A percentile compares a stretch with the other conserved stretches of the same genome.
phyloP scores from a whole-genome alignment of 1,284 basidiomycete species.

The Ganoderma meredithae region DNA sequence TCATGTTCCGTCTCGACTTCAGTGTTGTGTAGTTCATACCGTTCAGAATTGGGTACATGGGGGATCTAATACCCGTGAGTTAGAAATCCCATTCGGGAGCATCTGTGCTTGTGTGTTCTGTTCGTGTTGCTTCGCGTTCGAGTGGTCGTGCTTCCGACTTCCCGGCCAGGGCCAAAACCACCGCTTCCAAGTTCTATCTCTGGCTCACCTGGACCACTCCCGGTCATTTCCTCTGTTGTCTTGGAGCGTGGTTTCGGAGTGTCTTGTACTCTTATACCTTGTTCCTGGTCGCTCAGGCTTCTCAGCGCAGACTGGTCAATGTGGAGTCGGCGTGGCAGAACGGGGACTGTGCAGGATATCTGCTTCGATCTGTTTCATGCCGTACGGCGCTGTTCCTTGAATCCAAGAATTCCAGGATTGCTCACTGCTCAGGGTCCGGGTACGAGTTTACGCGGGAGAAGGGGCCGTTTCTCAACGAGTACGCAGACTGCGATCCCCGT shows the following conservation, averaged over 20 bases:
- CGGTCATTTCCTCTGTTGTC: not conserved
- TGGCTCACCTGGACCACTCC: not conserved
- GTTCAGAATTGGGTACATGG: slow-evolving; percentile 40
- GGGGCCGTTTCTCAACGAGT: not conserved
- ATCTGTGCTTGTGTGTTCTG: slow-evolving; percentile 3
- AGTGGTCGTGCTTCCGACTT: not conserved
- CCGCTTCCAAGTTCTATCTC: not conserved
- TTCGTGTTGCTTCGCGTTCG: not conserved
- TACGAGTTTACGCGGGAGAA: slow-evolving; percentile 1
- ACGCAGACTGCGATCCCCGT: not conserved
- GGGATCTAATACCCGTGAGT: slow-evolving; percentile 42
- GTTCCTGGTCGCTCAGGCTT: slow-evolving; percentile 2
- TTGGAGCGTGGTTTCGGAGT: not conserved
- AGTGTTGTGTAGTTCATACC: slow-evolving; percentile 40
- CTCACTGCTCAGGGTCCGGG: not conserved
- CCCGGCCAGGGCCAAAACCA: not conserved
- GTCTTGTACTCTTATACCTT: not conserved
- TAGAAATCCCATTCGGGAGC: slow-evolving; percentile 23
- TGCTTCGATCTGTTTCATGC: slow-evolving; percentile 4
- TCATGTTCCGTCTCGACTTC: slow-evolving; percentile 29
- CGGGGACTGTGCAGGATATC: not conserved
- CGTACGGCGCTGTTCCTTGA: not conserved
- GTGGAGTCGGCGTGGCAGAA: not conserved
- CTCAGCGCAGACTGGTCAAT: not conserved
- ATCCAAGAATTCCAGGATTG: not conserved